Evolutionary conservation across 257 asterid species (phyloP).

Genomic region (Solanum medicagineum): DNA sequence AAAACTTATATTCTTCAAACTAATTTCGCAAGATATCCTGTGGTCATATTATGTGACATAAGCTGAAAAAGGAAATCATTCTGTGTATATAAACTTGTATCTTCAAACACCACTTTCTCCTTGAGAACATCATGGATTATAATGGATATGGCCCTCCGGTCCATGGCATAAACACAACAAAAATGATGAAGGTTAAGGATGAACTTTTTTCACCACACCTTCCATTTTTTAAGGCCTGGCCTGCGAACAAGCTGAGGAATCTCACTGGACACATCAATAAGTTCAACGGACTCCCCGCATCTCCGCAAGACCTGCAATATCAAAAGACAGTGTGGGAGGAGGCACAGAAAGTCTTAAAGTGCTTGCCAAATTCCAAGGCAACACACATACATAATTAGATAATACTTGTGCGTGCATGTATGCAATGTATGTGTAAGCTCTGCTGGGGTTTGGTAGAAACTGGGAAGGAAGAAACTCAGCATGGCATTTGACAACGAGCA

Average conservation of each 20-base stretch:
- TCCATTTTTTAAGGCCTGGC: conserved; percentile 92
- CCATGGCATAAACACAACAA: background rate
- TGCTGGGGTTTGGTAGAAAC: background rate
- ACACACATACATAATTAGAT: background rate
- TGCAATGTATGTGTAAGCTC: background rate
- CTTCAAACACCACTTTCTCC: background rate
- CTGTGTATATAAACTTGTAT: background rate
- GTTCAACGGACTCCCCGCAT: conserved; percentile 73
- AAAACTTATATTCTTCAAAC: background rate
- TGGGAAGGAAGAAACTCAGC: background rate
- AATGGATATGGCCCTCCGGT: background rate
- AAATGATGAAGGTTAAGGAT: background rate
- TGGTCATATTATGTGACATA: background rate
- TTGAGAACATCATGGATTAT: background rate
- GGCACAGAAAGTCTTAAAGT: background rate
- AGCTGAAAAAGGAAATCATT: background rate
- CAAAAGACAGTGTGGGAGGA: background rate
- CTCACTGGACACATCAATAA: conserved; percentile 72
- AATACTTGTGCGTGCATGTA: background rate
- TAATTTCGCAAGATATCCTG: background rate
- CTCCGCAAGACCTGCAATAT: conserved; percentile 58
- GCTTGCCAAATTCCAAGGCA: background rate
- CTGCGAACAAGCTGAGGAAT: conserved; percentile 87
- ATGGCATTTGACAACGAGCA: background rate
- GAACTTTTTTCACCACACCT: conserved; percentile 20